Base-by-base conservation (phyloP, 1,139 yeast species). In the Kurtzmaniella quercitrusa region DNA sequence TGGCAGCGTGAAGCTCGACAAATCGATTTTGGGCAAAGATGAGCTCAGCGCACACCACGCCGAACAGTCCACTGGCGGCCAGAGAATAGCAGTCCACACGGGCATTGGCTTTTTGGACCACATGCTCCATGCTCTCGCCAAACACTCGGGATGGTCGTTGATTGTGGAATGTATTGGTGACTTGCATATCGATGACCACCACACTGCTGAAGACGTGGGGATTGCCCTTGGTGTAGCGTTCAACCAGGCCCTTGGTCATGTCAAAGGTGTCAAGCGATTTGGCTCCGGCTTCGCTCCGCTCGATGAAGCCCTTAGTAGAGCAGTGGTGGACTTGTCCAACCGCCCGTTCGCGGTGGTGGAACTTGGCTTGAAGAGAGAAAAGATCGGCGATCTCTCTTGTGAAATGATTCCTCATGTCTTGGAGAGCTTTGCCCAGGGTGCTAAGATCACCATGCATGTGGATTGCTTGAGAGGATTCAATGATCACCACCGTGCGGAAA, bases 371-470 rank as follows among this genome's bases (percentile, higher is more conserved):
- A 86, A 85, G 62, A 77, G 98, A 51, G 98, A 93, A 60, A 89
- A 85, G 62, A 83, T 93, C 52, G 98, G 98, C 42, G 95, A 88
- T 58, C 75, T 93, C 46, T 82, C 93, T 24, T 81, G 94, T 56
- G 98, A 93, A 66, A 93, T 93, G 98, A 86, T 93, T 51, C 97
- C 98, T 23, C 98, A 93, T 63, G 94, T 93, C 38, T 63, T 93
- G 51, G 96, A 90, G 63, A 85, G 95, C 55, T 93, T 93, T 71
- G 96, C 98, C 2, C 90, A 85, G 56, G 86, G 87, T 41, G 96
- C 98, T 1, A 84, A 85, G 46, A 77, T 93, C 42, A 93, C 98
- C 1, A 60, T 93, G 59, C 98, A 93, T 58, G 96, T 93, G 27
- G 98, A 94, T 64, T 88, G 96, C 62, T 62, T 93, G 48, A 75